A percentile compares a stretch with the other conserved stretches of the same genome.
These are phyloP conservation scores for Acer campestre DNA, from an alignment of 345 rosid genomes.

Conservation along the genomic window DNA sequence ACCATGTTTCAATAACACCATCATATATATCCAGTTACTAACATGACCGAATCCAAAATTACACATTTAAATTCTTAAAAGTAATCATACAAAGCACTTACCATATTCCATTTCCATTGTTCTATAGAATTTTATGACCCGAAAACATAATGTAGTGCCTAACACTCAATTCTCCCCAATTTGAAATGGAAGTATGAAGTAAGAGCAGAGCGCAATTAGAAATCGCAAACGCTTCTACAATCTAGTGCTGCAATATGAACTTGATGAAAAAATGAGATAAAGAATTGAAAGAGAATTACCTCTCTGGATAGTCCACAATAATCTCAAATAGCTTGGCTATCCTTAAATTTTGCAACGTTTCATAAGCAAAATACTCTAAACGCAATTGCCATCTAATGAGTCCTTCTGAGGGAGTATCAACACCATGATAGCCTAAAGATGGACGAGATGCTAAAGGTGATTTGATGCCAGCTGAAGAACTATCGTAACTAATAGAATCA, in stretches of 20 bases:
- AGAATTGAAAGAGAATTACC: constrained; percentile 43
- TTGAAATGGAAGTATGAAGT: neutral
- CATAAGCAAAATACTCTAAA: constrained; percentile 93
- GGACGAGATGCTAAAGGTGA: constrained; percentile 73
- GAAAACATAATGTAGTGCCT: neutral
- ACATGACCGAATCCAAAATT: neutral
- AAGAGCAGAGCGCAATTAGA: neutral
- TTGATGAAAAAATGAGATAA: constrained; percentile 4
- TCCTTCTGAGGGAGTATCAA: constrained; percentile 69
- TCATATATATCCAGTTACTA: neutral
- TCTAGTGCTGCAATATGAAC: neutral
- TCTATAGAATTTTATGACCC: neutral
- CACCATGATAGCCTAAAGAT: constrained; percentile 51
- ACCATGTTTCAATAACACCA: neutral
- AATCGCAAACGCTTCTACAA: neutral
- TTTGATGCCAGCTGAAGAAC: constrained; percentile 46
- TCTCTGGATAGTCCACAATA: constrained; percentile 98
- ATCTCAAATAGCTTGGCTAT: constrained; percentile 94
- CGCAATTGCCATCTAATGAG: constrained; percentile 84
- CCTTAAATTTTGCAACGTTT: constrained; percentile 92
- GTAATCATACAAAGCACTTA: neutral
- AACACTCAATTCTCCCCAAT: neutral
- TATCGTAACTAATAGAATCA: constrained; percentile 48
- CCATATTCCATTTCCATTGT: neutral
- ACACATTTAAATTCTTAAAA: neutral